phyloP scores from a whole-genome alignment of 2,329 filamentous ascomycete genomes.

The Knufia petricola region DNA sequence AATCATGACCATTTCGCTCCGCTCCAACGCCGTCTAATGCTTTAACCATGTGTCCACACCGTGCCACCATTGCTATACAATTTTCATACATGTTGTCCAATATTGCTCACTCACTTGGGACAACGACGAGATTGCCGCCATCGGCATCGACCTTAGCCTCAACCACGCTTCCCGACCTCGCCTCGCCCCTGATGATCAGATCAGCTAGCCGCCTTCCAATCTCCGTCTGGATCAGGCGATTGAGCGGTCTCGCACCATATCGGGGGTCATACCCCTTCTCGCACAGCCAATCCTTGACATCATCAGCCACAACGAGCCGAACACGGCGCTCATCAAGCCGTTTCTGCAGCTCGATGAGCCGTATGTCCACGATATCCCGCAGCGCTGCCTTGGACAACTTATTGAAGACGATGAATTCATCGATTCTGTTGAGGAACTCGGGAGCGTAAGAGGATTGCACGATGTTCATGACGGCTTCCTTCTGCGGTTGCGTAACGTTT shows the following conservation, averaged over 20 bases:
- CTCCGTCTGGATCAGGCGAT: constrained; percentile 80
- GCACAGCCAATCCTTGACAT: constrained; percentile 77
- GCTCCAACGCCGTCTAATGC: too few species aligned
- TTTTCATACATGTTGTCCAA: not conserved
- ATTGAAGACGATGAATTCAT: constrained; percentile 95
- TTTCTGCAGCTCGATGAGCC: constrained; percentile 71
- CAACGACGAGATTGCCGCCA: not conserved
- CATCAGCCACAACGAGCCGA: constrained; percentile 56
- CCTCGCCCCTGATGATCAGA: constrained; percentile 76
- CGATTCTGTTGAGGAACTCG: constrained; percentile 92
- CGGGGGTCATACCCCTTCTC: constrained; percentile 83
- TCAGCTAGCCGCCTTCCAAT: constrained; percentile 84
- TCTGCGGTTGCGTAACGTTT: constrained; percentile 63
- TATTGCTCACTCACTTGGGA: not conserved
- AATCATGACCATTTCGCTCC: too few species aligned
- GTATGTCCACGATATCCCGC: constrained; percentile 87
- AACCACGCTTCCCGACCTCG: constrained; percentile 44
- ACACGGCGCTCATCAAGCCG: constrained; percentile 82
- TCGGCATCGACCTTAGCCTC: constrained; percentile 1
- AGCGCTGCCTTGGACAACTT: constrained; percentile 68
- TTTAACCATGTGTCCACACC: too few species aligned
- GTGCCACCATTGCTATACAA: too few species aligned
- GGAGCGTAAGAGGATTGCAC: constrained; percentile 68
- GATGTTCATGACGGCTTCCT: constrained; percentile 77
- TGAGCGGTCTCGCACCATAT: constrained; percentile 83